Conservation (phyloP, 2,329 filamentous ascomycete species). For the Remersonia thermophila region DNA sequence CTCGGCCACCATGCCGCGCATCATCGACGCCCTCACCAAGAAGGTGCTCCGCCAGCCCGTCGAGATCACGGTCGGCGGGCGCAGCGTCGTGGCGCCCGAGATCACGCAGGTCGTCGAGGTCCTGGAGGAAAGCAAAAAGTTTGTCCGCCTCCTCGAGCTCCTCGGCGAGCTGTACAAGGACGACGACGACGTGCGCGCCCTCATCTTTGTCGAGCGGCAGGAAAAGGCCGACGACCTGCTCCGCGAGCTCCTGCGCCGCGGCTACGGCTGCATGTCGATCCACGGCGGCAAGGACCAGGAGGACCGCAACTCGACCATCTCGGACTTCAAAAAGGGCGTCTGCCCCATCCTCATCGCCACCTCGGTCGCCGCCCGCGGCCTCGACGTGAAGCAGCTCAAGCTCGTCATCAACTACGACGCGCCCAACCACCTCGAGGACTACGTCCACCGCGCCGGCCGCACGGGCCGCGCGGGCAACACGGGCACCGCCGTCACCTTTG, state of each 20-base stretch:
- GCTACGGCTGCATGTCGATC: slow-evolving; percentile 85
- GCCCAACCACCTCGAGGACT: slow-evolving; percentile 90
- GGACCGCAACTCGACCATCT: slow-evolving; percentile 82
- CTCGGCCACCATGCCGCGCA: slow-evolving; percentile 88
- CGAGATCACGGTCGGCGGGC: slow-evolving; percentile 84
- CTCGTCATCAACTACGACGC: slow-evolving; percentile 93
- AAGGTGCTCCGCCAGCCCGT: slow-evolving; percentile 78
- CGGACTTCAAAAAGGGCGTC: slow-evolving; percentile 85
- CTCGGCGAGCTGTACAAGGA: slow-evolving; percentile 75
- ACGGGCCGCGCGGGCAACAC: slow-evolving; percentile 91
- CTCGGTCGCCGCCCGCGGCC: slow-evolving; percentile 83
- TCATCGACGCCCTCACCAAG: slow-evolving; percentile 81
- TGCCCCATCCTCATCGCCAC: slow-evolving; percentile 88
- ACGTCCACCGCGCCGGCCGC: slow-evolving; percentile 86
- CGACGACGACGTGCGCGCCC: slow-evolving; percentile 77
- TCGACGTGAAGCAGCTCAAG: slow-evolving; percentile 93
- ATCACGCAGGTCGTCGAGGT: slow-evolving; percentile 92
- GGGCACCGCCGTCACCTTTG: slow-evolving; percentile 86
- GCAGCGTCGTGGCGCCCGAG: slow-evolving; percentile 75
- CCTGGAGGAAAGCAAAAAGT: slow-evolving; percentile 69
- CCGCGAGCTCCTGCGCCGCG: slow-evolving; percentile 67
- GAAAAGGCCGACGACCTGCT: slow-evolving; percentile 75
- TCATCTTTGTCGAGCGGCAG: slow-evolving; percentile 88
- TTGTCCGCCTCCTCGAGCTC: slow-evolving; percentile 70
- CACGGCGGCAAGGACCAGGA: slow-evolving; percentile 90